Base-by-base conservation (phyloP, 2,329 filamentous ascomycete species). In the Colletotrichum sp. region DNA sequence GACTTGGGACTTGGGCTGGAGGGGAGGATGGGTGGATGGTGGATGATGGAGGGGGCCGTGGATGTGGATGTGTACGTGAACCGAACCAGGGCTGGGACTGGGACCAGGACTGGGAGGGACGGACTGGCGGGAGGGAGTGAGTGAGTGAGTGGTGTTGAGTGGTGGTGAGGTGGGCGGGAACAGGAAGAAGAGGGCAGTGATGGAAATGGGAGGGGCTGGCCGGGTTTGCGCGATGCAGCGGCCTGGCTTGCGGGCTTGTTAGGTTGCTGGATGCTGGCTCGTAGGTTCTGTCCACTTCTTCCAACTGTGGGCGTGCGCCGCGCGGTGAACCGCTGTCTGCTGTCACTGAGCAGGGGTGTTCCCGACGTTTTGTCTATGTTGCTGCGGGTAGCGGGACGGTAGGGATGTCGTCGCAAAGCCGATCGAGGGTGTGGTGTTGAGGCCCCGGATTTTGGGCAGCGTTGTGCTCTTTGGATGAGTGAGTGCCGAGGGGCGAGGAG, bases 201-300 rank as follows among this genome's bases (percentile, higher is more conserved):
- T 49, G 44, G n/a, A 73, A 76, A 76, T 73, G 70, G 70, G 59
- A 76, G 73, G 73, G 73, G 73, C 49, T 76, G 73, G 70, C 73
- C 59, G 25, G 73, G 39, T 72, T 62, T 36, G 32, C 12, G 32
- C 22, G 13, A 49, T 49, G 44, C 44, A 22, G 19, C n/a, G 32
- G 9, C 32, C 44, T 68, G 44, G 44, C 8, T 27, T 59, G n/a
- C 44, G 44, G 44, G 44, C 44, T 49, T 22, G 19, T 49, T 49
- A 49, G 44, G 44, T 49, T 49, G 44, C 44, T 49, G 44, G 19
- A n/a, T 49, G 44, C 44, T 49, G 44, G 44, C 44, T 49, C 44
- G 44, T 49, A 49, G 44, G 49, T 66, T 72, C 72, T 68, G 62
- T 67, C 27, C 29, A 69, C 63, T 65, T 49, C 44, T 22, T 75